Evolutionary conservation across 345 rosid genomes (phyloP), one percentile per base, ranked within the genome.

Genomic region (Arabidopsis thaliana): DNA sequence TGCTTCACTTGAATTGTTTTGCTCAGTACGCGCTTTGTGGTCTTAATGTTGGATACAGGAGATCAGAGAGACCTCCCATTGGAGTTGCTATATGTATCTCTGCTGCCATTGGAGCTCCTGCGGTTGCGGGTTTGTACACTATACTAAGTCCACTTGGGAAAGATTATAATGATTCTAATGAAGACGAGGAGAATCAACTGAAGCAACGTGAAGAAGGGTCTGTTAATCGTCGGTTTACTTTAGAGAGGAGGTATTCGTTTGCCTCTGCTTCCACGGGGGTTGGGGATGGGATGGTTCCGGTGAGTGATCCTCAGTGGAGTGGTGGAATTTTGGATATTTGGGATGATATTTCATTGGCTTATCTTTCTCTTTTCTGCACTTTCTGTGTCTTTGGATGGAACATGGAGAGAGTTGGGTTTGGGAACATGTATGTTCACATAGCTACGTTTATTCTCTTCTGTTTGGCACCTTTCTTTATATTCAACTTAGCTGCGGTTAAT

Each of bases 381-480:
- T 94, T 84, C 76, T 94, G 95, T 83, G 97, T 91, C 46, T 94
- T 94, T 36, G 97, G 98, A 45, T 90, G 97, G 99, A 91, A 94
- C 74, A 90, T 90, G 99, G 97, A 94, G 77, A 88, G 97, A 74
- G 89, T 94, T 36, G 95, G 97, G 20, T 90, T 94, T 63, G 98
- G 98, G 40, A 94, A 94, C 85, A 90, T 89, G 96, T 94, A 90
- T 72, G 98, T 91, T 42, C 97, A 94, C 74, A 87, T 91, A 44
- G 95, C 95, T 0, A 94, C 97, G 10, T 94, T 91, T 72, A 67
- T 88, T 67, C 87, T 91, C 69, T 94, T 94, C 40, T 94, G 97
- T 80, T 58, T 84, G 79, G 96, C 98, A 30, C 98, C 98, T 13
- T 93, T 93, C 78, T 91, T 96, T 91, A 91, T 91, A 76, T 91